Conservation (phyloP, 2,329 filamentous ascomycete genomes). For the Fusarium brachygibbosum region DNA sequence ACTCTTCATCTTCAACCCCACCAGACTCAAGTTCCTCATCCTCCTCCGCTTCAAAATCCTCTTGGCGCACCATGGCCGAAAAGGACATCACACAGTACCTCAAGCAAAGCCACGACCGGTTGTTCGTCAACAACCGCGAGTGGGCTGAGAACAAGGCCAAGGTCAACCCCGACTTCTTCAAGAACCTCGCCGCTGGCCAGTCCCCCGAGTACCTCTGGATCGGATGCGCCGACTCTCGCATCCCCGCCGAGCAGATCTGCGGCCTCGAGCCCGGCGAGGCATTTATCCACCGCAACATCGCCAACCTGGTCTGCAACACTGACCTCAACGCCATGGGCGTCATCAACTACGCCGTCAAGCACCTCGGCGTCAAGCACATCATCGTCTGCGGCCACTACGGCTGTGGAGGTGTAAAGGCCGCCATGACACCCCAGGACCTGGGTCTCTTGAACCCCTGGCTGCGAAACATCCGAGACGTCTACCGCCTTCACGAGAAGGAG, state of each 20-base stretch:
- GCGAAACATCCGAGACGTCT: conserved; percentile 80
- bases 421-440: conserved; percentile 78
- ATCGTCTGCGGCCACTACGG: conserved; percentile 84
- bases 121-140: conserved; percentile 76
- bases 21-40: conserved; percentile 8
- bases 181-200: conserved; percentile 73
- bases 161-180: conserved; percentile 75
- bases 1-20: conserved; percentile 16
- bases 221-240: conserved; percentile 90
- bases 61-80: conserved; percentile 53
- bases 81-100: conserved; percentile 68
- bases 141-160: conserved; percentile 73
- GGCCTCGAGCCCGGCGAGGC: conserved; percentile 89
- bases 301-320: conserved; percentile 84
- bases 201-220: conserved; percentile 85
- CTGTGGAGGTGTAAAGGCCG: conserved; percentile 81
- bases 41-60: conserved; percentile 16
- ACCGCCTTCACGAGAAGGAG: conserved; percentile 78
- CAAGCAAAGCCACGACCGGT: conserved; percentile 72
- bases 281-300: conserved; percentile 95
- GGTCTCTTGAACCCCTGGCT: conserved; percentile 81
- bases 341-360: conserved; percentile 86
- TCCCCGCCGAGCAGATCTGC: conserved; percentile 90
- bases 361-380: conserved; percentile 85
- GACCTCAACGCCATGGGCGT: conserved; percentile 86